phyloP scores from a whole-genome alignment of 108 stramenopile species.

The Schizochytrium sp. region DNA sequence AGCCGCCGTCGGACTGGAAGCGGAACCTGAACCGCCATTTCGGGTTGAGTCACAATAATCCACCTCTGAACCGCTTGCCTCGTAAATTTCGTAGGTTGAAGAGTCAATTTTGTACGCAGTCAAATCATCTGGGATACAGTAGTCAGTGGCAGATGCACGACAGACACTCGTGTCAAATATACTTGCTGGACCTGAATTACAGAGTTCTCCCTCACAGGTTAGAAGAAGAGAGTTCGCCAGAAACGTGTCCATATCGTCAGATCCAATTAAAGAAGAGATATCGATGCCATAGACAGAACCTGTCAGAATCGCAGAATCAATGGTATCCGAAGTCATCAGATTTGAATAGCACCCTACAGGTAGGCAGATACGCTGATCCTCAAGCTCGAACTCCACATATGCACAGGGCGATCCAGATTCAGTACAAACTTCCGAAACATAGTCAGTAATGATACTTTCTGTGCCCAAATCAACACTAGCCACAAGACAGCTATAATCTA shows the following conservation, averaged over 20 bases:
- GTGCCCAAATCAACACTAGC: not conserved
- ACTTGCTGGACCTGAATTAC: constrained; percentile 10
- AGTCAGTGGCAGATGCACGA: not conserved
- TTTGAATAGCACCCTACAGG: constrained; percentile 36
- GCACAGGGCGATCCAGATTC: not conserved
- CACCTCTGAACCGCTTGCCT: not conserved
- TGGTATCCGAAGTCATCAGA: not conserved
- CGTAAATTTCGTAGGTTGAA: constrained; percentile 1
- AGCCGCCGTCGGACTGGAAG: not conserved
- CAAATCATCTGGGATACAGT: constrained; percentile 5
- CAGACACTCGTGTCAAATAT: constrained; percentile 54
- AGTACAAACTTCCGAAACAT: not conserved
- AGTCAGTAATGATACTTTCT: not conserved
- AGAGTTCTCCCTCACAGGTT: constrained; percentile 31
- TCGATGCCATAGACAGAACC: not conserved
- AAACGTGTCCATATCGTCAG: not conserved
- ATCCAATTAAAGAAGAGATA: not conserved
- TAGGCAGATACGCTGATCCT: not conserved
- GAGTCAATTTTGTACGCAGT: constrained; percentile 24
- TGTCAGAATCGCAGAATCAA: not conserved
- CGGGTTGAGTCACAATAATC: constrained; percentile 17
- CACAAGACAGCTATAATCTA: not conserved
- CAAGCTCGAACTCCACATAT: not conserved
- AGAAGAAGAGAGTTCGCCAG: not conserved
- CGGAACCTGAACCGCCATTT: not conserved